A percentile compares a stretch with the other conserved stretches of the same genome.
Evolutionary conservation across 2,329 filamentous ascomycete species (phyloP).

Genomic region (Plenodomus biglobosus): DNA sequence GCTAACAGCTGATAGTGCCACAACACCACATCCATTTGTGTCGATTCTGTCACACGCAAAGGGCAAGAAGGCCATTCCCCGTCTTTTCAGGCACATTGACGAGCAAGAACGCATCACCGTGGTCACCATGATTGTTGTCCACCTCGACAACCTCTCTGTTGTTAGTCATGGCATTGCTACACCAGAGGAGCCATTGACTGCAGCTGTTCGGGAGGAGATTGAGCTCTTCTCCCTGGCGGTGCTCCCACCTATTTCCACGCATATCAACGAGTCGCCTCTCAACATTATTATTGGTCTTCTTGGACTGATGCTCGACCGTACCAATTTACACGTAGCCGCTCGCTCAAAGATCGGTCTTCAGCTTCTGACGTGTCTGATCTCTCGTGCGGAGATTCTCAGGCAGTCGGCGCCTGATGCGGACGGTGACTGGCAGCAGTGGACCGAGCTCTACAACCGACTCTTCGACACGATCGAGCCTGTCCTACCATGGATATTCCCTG

Average conservation of each 20-base stretch:
- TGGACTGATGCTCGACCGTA: slow-evolving; percentile 76
- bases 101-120: slow-evolving; percentile 93
- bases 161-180: slow-evolving; percentile 77
- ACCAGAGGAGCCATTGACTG: slow-evolving; percentile 68
- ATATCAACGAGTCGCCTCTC: slow-evolving; percentile 86
- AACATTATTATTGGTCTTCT: slow-evolving; percentile 89
- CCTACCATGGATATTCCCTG: slow-evolving; percentile 84
- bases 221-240: slow-evolving; percentile 87
- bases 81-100: slow-evolving; percentile 90
- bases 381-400: slow-evolving; percentile 89
- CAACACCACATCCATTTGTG: slow-evolving; percentile 84
- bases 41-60: slow-evolving; percentile 92
- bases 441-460: slow-evolving; percentile 76
- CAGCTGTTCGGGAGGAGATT: slow-evolving; percentile 80
- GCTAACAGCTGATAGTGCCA: slow-evolving; percentile 57
- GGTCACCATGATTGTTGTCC: slow-evolving; percentile 91
- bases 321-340: slow-evolving; percentile 81
- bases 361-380: slow-evolving; percentile 91
- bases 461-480: slow-evolving; percentile 86
- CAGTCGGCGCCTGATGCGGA: slow-evolving; percentile 70
- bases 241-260: slow-evolving; percentile 85
- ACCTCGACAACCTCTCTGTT: slow-evolving; percentile 89
- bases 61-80: slow-evolving; percentile 92
- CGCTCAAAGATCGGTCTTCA: slow-evolving; percentile 85
- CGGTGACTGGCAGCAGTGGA: slow-evolving; percentile 75